Conservation (phyloP, 2,329 filamentous ascomycete genomes). For the Aspergillus amoenus region DNA sequence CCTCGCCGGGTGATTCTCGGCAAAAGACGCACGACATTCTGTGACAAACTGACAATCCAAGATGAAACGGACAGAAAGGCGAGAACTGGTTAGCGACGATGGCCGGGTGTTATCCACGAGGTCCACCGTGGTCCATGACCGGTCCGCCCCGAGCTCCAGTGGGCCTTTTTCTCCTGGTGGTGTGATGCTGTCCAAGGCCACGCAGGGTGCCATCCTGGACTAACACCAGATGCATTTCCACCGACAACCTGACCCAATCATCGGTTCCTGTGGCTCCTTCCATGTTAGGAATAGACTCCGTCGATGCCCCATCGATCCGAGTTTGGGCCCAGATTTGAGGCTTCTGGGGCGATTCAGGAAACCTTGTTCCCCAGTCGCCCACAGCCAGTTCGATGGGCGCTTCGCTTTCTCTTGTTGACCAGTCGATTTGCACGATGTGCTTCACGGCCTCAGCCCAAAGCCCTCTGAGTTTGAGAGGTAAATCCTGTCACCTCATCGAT, state of each 20-base stretch:
- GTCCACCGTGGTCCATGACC: background rate
- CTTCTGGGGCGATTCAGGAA: background rate
- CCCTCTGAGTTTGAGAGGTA: too few relatives aligned
- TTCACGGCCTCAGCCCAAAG: too few relatives aligned
- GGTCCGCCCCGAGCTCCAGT: slow-evolving; percentile 2
- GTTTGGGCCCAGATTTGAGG: too few relatives aligned
- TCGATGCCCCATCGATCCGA: too few relatives aligned
- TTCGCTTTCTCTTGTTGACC: too few relatives aligned
- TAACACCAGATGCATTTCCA: background rate
- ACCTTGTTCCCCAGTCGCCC: too few relatives aligned
- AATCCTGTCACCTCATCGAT: too few relatives aligned
- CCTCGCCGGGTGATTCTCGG: background rate
- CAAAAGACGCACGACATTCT: background rate
- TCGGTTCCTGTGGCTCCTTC: background rate
- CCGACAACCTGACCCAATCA: background rate
- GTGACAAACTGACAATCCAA: background rate
- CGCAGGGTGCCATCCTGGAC: background rate
- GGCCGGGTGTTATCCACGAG: background rate
- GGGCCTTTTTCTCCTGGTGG: background rate
- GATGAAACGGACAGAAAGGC: background rate
- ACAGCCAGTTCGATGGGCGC: too few relatives aligned
- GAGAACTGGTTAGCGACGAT: background rate
- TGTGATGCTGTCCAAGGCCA: too few relatives aligned
- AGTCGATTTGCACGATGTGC: too few relatives aligned
- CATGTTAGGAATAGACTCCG: background rate